These are phyloP conservation scores for Salvia hispanica DNA, from an alignment of 257 asterid species.

Conservation along the genomic window DNA sequence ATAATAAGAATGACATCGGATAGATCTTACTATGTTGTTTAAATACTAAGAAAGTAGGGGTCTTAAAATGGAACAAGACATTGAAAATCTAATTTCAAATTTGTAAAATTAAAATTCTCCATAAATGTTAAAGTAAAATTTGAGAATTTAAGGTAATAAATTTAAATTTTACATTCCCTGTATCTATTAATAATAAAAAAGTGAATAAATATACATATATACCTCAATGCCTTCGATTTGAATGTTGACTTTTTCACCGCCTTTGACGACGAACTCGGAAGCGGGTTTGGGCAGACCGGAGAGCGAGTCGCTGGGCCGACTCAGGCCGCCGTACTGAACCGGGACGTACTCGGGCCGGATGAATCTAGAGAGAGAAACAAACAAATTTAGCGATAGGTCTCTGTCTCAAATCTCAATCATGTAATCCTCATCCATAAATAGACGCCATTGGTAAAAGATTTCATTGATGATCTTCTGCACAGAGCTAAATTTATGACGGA, in stretches of 20 bases:
- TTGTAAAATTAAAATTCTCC: too few species aligned
- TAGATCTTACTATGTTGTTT: too few species aligned
- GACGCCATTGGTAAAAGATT: slow-evolving; percentile 15
- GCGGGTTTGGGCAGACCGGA: slow-evolving; percentile 80
- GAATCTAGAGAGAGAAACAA: slow-evolving; percentile 43
- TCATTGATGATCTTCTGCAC: slow-evolving; percentile 14
- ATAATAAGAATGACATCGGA: too few species aligned
- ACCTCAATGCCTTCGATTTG: slow-evolving; percentile 99
- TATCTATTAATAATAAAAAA: too few species aligned
- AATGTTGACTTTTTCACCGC: slow-evolving; percentile 90
- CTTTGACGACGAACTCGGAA: slow-evolving; percentile 79
- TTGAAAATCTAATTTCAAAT: too few species aligned
- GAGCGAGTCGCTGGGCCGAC: slow-evolving; percentile 58
- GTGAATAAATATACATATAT: neutral
- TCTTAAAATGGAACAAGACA: too few species aligned
- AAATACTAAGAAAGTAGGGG: too few species aligned
- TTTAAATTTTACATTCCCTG: too few species aligned
- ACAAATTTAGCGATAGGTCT: neutral
- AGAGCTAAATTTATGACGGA: slow-evolving; percentile 17
- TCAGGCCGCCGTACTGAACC: slow-evolving; percentile 83
- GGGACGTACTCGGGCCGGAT: slow-evolving; percentile 83
- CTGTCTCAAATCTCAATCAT: neutral
- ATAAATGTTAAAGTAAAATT: too few species aligned
- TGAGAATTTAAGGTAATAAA: too few species aligned
- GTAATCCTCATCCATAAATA: slow-evolving; percentile 12